These are phyloP conservation scores for Calonectria naviculata DNA, from an alignment of 2,329 filamentous ascomycete species.

Conservation along the genomic window DNA sequence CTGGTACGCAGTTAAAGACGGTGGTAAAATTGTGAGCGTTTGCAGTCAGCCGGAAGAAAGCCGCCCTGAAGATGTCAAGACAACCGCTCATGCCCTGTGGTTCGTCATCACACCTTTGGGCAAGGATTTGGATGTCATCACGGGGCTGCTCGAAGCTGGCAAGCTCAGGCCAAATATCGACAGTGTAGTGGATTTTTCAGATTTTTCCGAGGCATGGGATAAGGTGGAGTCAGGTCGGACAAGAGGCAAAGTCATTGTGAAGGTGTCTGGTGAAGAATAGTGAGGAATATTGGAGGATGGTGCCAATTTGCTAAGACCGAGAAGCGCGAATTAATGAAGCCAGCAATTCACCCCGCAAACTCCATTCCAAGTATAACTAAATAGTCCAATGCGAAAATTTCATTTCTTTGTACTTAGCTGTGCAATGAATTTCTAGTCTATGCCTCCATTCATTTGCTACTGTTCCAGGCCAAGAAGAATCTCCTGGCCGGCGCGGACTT, in stretches of 20 bases:
- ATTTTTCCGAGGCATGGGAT: conserved; percentile 27
- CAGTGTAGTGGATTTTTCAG: conserved; percentile 21
- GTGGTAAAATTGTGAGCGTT: conserved; percentile 23
- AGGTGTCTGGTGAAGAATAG: conserved; percentile 2
- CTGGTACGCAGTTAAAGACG: conserved; percentile 27
- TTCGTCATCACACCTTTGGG: conserved; percentile 29
- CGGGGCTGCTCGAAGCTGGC: conserved; percentile 21
- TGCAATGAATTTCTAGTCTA: not conserved
- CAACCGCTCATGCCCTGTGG: conserved; percentile 8
- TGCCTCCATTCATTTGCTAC: not conserved
- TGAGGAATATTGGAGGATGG: not conserved
- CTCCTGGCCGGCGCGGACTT: not conserved
- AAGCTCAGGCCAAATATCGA: conserved; percentile 29
- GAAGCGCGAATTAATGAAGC: too few relatives aligned
- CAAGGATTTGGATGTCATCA: conserved; percentile 25
- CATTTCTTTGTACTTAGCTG: not conserved
- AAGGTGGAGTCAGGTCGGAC: conserved; percentile 27
- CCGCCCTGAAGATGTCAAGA: conserved; percentile 20
- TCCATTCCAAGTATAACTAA: not conserved
- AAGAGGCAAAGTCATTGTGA: conserved; percentile 28
- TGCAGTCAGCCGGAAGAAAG: conserved; percentile 21
- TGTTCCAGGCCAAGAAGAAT: not conserved
- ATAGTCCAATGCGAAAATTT: not conserved
- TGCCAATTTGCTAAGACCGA: not conserved
- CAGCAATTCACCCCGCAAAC: not conserved